Evolutionary conservation across 495 filamentous ascomycete species (phyloP), one percentile per base, ranked within the genome.

Genomic region (Diplogelasinospora grovesii): DNA sequence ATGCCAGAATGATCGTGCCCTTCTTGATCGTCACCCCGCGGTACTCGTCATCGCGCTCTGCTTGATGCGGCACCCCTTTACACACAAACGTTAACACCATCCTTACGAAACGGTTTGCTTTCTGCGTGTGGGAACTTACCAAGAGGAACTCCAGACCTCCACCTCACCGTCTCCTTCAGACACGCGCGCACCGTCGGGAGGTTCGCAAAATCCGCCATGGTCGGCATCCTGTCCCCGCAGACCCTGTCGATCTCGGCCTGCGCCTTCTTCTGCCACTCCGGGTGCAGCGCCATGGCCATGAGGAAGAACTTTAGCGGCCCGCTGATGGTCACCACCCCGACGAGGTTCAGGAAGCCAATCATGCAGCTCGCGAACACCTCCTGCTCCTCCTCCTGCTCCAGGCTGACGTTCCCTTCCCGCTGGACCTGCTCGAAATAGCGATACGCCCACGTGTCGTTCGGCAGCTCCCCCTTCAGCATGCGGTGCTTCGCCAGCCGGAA

Each of bases 211-310:
- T 78, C 68, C 5, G 48, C 52, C 36, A 72, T 68, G 11, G 57
- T 64, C 7, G 74, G 74, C 49, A 76, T 59, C 15, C 63, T 60
- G 31, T 71, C 57, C 10, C 66, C 72, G 38, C 75, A 78, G 2
- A 79, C 75, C 5, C 64, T 54, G 48, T 81, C 78, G n/a, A 81
- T 62, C 52, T 82, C 78, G 24, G 68, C 70, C 44, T 79, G 76
- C 7, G 63, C 61, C 48, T 69, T 69, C 45, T 49, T 57, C 51
- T 69, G 64, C 63, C 67, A 70, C 45, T 69, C 55, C 0, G 67
- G 67, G 37, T 70, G 56, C 39, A 70, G 49, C 13, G 53, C 52
- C 67, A 72, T 70, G 22, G 67, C 67, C 65, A 70, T 66, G 34
- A 69, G 48, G 54, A 69, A 72, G 58, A 69, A 70, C 37, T 66